phyloP scores from a whole-genome alignment of 2,329 filamentous ascomycete species.

The Apiospora sp. region DNA sequence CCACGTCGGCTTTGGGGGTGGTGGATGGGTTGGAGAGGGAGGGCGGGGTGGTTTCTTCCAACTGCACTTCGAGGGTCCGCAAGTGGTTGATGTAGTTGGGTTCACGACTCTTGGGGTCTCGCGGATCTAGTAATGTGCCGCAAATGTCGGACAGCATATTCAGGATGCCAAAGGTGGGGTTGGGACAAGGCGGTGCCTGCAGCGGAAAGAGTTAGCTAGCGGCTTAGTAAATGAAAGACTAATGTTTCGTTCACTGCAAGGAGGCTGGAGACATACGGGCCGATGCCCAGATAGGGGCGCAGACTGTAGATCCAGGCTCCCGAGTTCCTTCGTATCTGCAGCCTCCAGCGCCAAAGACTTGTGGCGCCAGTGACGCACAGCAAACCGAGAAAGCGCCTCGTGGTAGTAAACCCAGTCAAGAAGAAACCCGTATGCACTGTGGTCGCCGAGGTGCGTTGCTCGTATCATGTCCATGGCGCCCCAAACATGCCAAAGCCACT shows the following conservation, averaged over 20 bases:
- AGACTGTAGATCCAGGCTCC: neutral
- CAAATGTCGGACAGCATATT: constrained; percentile 36
- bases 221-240: too few relatives aligned
- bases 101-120: constrained; percentile 31
- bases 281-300: constrained; percentile 17
- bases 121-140: constrained; percentile 33
- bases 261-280: constrained; percentile 26
- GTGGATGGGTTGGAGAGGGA: neutral
- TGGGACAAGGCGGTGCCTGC: constrained; percentile 20
- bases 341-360: constrained; percentile 23
- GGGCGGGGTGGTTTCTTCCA: constrained; percentile 21
- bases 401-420: constrained; percentile 43
- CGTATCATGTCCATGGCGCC: constrained; percentile 35
- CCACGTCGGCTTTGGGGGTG: constrained; percentile 17
- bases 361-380: constrained; percentile 38
- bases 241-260: too few relatives aligned
- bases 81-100: constrained; percentile 31
- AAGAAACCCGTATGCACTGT: constrained; percentile 29
- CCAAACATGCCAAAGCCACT: constrained; percentile 40
- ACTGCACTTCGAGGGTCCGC: constrained; percentile 27
- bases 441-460: constrained; percentile 25
- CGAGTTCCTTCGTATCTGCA: neutral
- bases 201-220: neutral
- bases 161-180: constrained; percentile 31
- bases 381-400: constrained; percentile 39